Evolutionary conservation across 108 stramenopile species (phyloP).

Genomic region (Phaeodactylum tricornutum): DNA sequence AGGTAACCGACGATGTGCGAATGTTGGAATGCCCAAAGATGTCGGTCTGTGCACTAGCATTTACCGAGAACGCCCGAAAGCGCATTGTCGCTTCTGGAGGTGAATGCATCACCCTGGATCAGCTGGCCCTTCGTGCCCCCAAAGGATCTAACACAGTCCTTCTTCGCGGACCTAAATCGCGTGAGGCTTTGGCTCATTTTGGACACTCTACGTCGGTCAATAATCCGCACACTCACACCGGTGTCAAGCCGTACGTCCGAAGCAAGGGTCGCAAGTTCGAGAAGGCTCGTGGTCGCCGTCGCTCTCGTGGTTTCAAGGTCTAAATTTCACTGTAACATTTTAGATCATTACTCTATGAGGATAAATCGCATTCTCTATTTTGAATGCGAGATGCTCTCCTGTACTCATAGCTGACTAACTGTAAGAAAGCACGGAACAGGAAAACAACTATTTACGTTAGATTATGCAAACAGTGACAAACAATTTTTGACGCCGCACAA

Average conservation of each 20-base stretch:
- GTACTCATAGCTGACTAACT: too few relatives aligned
- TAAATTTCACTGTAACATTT: too few relatives aligned
- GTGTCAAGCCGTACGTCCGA: slow-evolving; percentile 96
- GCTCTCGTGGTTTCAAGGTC: slow-evolving; percentile 96
- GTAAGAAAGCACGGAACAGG: too few relatives aligned
- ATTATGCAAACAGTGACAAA: too few relatives aligned
- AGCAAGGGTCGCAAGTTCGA: slow-evolving; percentile 99
- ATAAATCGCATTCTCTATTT: too few relatives aligned
- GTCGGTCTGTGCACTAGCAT: slow-evolving; percentile 92
- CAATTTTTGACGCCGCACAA: too few relatives aligned
- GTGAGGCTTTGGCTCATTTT: slow-evolving; percentile 94
- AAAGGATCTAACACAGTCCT: slow-evolving; percentile 96
- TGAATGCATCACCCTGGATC: slow-evolving; percentile 98
- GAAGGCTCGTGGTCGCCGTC: slow-evolving; percentile 98
- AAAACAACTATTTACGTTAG: too few relatives aligned
- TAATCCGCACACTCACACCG: slow-evolving; percentile 88
- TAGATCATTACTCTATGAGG: too few relatives aligned
- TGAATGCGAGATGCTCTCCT: too few relatives aligned
- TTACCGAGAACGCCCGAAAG: slow-evolving; percentile 96
- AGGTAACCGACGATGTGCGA: slow-evolving; percentile 98
- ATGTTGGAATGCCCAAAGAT: slow-evolving; percentile 93
- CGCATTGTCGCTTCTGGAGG: slow-evolving; percentile 97
- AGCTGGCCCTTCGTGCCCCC: slow-evolving; percentile 94
- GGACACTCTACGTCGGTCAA: slow-evolving; percentile 87
- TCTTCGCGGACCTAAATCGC: slow-evolving; percentile 96